phyloP scores from a whole-genome alignment of 164 flowering plant species.

The Annona squamosa region DNA sequence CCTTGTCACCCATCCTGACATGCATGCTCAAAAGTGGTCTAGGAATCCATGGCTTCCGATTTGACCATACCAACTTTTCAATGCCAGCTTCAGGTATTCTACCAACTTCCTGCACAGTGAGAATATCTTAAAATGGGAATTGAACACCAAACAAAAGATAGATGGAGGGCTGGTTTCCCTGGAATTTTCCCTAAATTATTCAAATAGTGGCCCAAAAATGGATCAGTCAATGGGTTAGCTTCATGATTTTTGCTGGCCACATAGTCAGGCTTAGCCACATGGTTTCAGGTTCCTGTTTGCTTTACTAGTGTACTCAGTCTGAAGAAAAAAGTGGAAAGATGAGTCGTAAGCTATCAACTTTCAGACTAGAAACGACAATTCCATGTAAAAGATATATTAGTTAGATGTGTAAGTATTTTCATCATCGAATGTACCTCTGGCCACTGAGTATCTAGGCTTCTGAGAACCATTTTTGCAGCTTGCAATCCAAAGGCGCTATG shows the following conservation, averaged over 20 bases:
- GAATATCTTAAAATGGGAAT: neutral
- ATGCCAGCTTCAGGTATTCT: slow-evolving; percentile 34
- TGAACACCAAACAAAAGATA: no score
- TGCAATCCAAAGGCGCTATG: slow-evolving; percentile 80
- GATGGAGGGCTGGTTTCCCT: no score
- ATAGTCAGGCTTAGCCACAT: no score
- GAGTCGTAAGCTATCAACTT: no score
- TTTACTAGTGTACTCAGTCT: no score
- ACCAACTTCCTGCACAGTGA: slow-evolving; percentile 23
- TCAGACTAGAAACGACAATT: neutral
- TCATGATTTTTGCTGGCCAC: no score
- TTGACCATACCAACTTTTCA: slow-evolving; percentile 67
- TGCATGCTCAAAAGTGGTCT: slow-evolving; percentile 89
- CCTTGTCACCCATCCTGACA: slow-evolving; percentile 98
- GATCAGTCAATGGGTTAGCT: no score
- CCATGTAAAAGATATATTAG: neutral
- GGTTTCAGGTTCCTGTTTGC: no score
- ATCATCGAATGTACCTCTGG: slow-evolving; percentile 37
- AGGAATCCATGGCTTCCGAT: slow-evolving; percentile 78
- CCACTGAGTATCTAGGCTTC: slow-evolving; percentile 28
- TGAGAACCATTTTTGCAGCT: slow-evolving; percentile 73
- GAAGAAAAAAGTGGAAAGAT: no score
- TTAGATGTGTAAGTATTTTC: neutral
- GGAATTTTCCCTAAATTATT: no score
- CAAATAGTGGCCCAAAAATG: no score